A percentile compares a stretch with the other conserved stretches of the same genome.
Conservation (phyloP, 805 yeast genomes). For the Pichia thaimueangensis region DNA sequence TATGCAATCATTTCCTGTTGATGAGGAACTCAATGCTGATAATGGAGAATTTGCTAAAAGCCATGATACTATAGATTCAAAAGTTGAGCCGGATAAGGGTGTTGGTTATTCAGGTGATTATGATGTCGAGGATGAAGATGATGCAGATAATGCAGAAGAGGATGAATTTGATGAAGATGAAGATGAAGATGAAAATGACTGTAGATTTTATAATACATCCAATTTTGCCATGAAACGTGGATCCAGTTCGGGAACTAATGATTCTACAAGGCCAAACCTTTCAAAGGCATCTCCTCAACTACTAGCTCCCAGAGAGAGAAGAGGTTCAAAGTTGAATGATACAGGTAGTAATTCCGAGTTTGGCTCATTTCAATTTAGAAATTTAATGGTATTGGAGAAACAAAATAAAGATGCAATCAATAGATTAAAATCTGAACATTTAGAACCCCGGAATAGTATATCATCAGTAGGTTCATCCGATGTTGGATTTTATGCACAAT, state of each 20-base stretch:
- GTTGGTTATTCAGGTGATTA: slow-evolving; percentile 8
- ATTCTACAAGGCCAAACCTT: slow-evolving; percentile 25
- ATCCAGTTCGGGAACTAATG: slow-evolving; percentile 25
- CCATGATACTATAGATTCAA: background rate
- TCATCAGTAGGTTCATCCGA: slow-evolving; percentile 44
- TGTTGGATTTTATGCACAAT: slow-evolving; percentile 18
- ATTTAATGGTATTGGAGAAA: slow-evolving; percentile 81
- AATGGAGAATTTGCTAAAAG: background rate
- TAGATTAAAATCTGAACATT: slow-evolving; percentile 76
- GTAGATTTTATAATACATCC: background rate
- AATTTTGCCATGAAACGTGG: background rate
- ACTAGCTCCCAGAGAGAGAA: slow-evolving; percentile 56
- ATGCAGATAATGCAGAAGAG: slow-evolving; percentile 21
- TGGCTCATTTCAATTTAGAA: slow-evolving; percentile 89
- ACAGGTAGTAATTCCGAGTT: slow-evolving; percentile 66
- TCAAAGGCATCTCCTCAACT: slow-evolving; percentile 20
- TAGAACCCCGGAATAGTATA: slow-evolving; percentile 42
- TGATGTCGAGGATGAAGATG: slow-evolving; percentile 28
- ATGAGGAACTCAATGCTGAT: slow-evolving; percentile 8
- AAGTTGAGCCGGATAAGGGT: slow-evolving; percentile 1
- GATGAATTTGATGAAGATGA: slow-evolving; percentile 6
- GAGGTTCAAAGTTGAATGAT: slow-evolving; percentile 60
- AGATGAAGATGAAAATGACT: background rate
- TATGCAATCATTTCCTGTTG: slow-evolving; percentile 49
- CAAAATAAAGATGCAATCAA: slow-evolving; percentile 92